Evolutionary conservation across 2,329 filamentous ascomycete genomes (phyloP), one percentile per base, ranked within the genome.

Genomic region (Aureobasidium melanogenum): DNA sequence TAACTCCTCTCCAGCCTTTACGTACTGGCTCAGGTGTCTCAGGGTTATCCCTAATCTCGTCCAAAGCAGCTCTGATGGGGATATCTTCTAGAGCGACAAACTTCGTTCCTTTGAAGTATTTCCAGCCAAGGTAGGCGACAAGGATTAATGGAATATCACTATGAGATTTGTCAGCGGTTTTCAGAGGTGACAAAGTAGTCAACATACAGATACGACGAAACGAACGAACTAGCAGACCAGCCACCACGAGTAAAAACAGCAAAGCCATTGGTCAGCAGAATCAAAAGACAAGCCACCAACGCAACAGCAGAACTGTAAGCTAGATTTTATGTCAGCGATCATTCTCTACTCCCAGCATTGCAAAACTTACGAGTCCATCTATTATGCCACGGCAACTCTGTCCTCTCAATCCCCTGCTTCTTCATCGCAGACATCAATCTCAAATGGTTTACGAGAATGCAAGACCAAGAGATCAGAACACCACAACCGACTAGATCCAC

Each of bases 401-500:
- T 63, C 15, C 66, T 63, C 28, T 62, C 48, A 34, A 70, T 69
- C 5, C 66, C 66, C 55, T 71, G 69, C 22, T 63, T 64, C 63
- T 67, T 65, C 61, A 65, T 66, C 17, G 63, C 64, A 50, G 64
- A 63, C 43, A 65, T 62, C 39, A 67, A 64, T 2, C 69, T 66
- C 17, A 70, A 63, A 52, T 71, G 70, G 10, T 63, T 64, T 34
- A 67, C 51, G 28, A 65, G 52, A 19, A 70, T 66, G 46, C 67
- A 62, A 34, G 65, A 64, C 67, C 68, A 70, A 47, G 68, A 66
- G n/a, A 67, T 62, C 41, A 74, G 72, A 1, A 66, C 67, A 5
- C 68, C 68, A 36, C 75, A 73, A 0, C 72, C 74, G 34, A 72
- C 70, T 34, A 73, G 65, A 65, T 79, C 79, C 65, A 79, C 76